Conservation (phyloP, 2,329 filamentous ascomycete genomes). For the Mollisia scopiformis region DNA sequence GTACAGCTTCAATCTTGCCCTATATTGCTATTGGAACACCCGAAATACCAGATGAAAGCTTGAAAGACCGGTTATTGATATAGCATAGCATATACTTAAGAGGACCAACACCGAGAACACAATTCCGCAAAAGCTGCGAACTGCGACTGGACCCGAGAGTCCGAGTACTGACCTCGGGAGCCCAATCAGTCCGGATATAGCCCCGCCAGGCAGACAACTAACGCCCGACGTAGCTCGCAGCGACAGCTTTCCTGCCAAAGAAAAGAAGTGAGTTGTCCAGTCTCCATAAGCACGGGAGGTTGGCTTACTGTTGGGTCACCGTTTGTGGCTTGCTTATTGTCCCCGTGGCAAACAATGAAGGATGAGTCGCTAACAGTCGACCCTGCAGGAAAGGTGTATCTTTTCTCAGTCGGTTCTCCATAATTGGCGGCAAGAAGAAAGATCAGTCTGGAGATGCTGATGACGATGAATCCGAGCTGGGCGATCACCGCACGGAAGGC, state of each 20-base stretch:
- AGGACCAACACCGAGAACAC: conserved; percentile 67
- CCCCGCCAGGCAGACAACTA: conserved; percentile 40
- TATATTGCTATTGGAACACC: not conserved
- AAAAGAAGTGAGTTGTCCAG: conserved; percentile 63
- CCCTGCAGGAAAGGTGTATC: conserved; percentile 77
- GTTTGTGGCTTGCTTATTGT: conserved; percentile 26
- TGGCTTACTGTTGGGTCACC: conserved; percentile 23
- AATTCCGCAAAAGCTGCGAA: conserved; percentile 53
- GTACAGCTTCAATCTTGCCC: conserved; percentile 29
- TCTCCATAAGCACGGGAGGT: conserved; percentile 4
- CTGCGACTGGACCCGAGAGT: conserved; percentile 55
- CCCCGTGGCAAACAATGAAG: not conserved
- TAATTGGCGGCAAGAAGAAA: conserved; percentile 79
- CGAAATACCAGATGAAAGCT: not conserved
- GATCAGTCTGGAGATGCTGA: conserved; percentile 52
- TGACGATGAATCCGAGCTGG: conserved; percentile 70
- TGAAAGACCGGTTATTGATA: conserved; percentile 22
- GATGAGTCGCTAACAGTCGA: conserved; percentile 13
- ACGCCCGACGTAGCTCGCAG: conserved; percentile 32
- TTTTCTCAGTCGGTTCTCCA: conserved; percentile 80
- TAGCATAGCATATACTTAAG: conserved; percentile 57
- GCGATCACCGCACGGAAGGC: conserved; percentile 72
- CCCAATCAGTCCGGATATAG: conserved; percentile 29
- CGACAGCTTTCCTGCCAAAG: conserved; percentile 46
- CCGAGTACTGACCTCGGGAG: conserved; percentile 36